Base-by-base conservation (phyloP, 768 basidiomycete species). In the Mycena rebaudengoi region DNA sequence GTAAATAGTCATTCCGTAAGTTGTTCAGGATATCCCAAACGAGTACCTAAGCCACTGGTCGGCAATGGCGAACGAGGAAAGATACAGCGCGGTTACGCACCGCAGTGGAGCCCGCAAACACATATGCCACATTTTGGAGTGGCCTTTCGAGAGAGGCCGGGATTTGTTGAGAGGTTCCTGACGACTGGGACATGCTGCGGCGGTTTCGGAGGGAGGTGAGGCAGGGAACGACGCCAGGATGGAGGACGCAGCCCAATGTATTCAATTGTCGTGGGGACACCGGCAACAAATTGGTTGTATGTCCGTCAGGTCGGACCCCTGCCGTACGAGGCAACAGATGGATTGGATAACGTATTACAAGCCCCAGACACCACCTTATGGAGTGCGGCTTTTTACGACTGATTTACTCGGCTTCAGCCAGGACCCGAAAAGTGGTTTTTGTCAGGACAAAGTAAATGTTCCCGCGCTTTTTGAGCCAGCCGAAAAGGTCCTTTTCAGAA, bases 21-120 rank as follows among this genome's bases (percentile, higher is more conserved):
- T 52, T 52, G 37, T 52, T 39, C 51, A 52, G 51, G 51, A 52
- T 40, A 28, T 52, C 51, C 51, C 51, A 52, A 39, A 52, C 23
- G 14, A 52, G 51, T 26, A 52, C 51, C 51, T 52, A 40, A 29
- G 23, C 16, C 35, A 40, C 51, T 40, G 35, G 51, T 52, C 23
- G 29, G 21, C 29, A 37, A 28, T n/a, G 23, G 37, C 23, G 51
- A 39, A 39, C 35, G 35, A 52, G 35, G 51, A 30, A 52, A 28
- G 23, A 37, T 52, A 52, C 40, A n/a, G 16, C 46, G 46, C 29
- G 46, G 51, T 39, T n/a, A 39, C n/a, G 51, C 13, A 52, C 51
- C 37, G 51, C 51, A 39, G 51, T 40, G 25, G 51, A 52, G 51
- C 51, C 51, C 51, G 51, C 12, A 39, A 52, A 40, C 25, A 40